Evolutionary conservation across 257 asterid species (phyloP).

Genomic region (Penstemon newberryi): DNA sequence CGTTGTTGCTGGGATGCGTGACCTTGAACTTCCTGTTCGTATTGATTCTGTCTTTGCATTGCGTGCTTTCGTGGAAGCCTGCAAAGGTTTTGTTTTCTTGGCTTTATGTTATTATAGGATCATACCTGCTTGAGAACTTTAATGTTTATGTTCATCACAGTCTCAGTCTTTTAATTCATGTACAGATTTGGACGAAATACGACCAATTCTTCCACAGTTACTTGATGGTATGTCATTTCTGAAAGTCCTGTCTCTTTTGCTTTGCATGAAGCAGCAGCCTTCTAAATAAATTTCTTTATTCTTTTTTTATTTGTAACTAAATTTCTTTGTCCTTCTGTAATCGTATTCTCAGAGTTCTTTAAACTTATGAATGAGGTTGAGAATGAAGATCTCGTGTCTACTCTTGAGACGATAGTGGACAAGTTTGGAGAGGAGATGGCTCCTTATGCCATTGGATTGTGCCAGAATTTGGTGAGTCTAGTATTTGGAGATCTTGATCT

Average conservation of each 20-base stretch:
- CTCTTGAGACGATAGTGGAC: constrained; percentile 97
- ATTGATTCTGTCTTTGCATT: constrained; percentile 95
- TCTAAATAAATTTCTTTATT: constrained; percentile 19
- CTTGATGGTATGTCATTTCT: constrained; percentile 72
- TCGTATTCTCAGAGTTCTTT: constrained; percentile 69
- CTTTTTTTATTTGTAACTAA: neutral
- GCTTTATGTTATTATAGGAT: constrained; percentile 3
- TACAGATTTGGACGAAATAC: constrained; percentile 80
- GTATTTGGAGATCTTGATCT: constrained; percentile 12
- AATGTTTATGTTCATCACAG: constrained; percentile 21
- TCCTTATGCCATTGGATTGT: constrained; percentile 93
- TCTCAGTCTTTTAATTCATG: constrained; percentile 11
- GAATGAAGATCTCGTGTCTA: constrained; percentile 97
- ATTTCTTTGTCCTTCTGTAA: neutral
- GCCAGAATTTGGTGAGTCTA: constrained; percentile 87
- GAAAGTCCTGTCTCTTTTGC: constrained; percentile 1
- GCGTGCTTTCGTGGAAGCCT: constrained; percentile 95
- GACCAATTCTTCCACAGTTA: constrained; percentile 91
- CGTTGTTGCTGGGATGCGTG: constrained; percentile 98
- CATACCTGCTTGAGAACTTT: neutral
- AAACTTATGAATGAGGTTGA: constrained; percentile 97
- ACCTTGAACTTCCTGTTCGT: constrained; percentile 97
- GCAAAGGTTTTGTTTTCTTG: constrained; percentile 60
- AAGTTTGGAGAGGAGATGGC: constrained; percentile 99
- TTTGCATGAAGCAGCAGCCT: constrained; percentile 5